Conservation (phyloP, 1,139 yeast species). For the Saccharomycopsis hybrid region DNA sequence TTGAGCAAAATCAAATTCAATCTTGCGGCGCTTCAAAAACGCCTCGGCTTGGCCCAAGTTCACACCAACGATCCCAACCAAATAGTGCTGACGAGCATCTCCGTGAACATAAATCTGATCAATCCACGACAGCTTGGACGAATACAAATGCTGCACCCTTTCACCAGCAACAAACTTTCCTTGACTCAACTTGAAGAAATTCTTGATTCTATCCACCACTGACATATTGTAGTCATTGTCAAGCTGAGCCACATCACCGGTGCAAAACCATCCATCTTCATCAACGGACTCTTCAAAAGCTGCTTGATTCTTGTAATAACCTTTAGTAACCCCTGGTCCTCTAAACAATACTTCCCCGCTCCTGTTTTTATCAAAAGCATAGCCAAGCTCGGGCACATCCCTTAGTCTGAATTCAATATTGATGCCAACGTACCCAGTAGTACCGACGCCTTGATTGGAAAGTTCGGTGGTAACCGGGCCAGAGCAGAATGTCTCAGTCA, state of each 20-base stretch:
- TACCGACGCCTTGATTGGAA: conserved; percentile 35
- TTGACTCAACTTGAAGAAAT: conserved; percentile 50
- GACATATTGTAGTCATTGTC: conserved; percentile 35
- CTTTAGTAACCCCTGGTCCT: conserved; percentile 41
- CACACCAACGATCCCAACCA: conserved; percentile 45
- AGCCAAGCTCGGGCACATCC: conserved; percentile 48
- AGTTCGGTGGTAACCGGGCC: conserved; percentile 35
- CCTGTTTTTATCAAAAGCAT: conserved; percentile 34
- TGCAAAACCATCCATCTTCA: conserved; percentile 50
- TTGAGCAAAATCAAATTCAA: neutral
- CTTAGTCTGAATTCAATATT: conserved; percentile 42
- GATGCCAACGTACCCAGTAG: conserved; percentile 47
- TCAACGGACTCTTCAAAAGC: conserved; percentile 36
- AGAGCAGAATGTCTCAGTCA: conserved; percentile 52
- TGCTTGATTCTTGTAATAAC: conserved; percentile 40
- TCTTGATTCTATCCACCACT: conserved; percentile 49
- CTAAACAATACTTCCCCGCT: conserved; percentile 38
- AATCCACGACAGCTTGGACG: conserved; percentile 35
- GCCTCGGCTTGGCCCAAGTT: conserved; percentile 26
- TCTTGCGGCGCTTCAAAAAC: neutral
- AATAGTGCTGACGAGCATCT: conserved; percentile 37
- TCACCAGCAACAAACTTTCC: conserved; percentile 56
- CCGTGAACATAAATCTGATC: conserved; percentile 43
- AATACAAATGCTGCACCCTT: conserved; percentile 44
- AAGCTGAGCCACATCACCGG: conserved; percentile 50